Percentiles rank a stretch among this genome's conserved stretches.
phyloP scores from a whole-genome alignment of 495 filamentous ascomycete genomes.

The Penicillium samsonianum region DNA sequence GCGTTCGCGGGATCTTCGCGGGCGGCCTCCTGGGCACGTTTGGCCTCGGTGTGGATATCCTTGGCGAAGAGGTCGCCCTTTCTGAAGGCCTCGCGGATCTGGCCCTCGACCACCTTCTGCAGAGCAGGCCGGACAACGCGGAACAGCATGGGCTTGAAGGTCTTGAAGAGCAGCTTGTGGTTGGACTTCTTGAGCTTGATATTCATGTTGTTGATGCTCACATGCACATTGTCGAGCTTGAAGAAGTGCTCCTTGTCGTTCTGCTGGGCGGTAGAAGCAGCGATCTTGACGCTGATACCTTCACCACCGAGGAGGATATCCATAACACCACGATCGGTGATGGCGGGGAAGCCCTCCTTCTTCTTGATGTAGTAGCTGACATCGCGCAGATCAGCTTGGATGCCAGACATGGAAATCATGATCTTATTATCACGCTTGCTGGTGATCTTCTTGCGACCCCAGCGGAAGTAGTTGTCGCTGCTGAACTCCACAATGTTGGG shows the following conservation, averaged over 20 bases:
- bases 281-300: constrained; percentile 90
- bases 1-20: constrained; percentile 72
- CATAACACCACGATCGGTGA: constrained; percentile 86
- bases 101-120: constrained; percentile 83
- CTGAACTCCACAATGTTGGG: constrained; percentile 91
- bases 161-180: constrained; percentile 84
- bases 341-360: constrained; percentile 91
- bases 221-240: constrained; percentile 87
- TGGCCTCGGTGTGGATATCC: constrained; percentile 78
- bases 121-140: constrained; percentile 80
- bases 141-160: constrained; percentile 88
- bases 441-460: constrained; percentile 81
- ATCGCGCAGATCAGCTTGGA: constrained; percentile 69
- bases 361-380: constrained; percentile 94
- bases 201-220: constrained; percentile 79
- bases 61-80: constrained; percentile 69
- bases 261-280: constrained; percentile 77
- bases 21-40: constrained; percentile 66
- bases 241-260: constrained; percentile 80
- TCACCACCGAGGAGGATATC: constrained; percentile 87
- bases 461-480: constrained; percentile 93
- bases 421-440: constrained; percentile 79
- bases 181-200: constrained; percentile 93
- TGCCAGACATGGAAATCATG: constrained; percentile 79
- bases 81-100: constrained; percentile 75